These are phyloP conservation scores for Albugo laibachii DNA, from an alignment of 352 stramenopile species.

Conservation along the genomic window DNA sequence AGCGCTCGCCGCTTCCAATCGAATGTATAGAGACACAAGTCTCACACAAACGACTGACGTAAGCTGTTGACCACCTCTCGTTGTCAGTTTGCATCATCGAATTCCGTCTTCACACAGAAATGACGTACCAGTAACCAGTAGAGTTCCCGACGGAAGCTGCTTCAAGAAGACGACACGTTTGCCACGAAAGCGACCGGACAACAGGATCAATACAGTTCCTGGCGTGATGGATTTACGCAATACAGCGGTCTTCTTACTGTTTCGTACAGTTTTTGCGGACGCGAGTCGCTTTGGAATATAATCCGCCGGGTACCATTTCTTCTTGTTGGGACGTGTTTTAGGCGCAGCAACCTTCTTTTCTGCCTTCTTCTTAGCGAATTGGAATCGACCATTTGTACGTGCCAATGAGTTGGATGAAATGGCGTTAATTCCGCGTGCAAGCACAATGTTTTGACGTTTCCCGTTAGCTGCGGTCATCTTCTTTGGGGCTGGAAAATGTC, in stretches of 20 bases:
- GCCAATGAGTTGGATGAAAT: slow-evolving; percentile 42
- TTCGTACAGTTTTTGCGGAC: slow-evolving; percentile 56
- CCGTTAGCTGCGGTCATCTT: neutral
- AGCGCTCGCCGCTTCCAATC: no score
- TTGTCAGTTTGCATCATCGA: neutral
- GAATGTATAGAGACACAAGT: no score
- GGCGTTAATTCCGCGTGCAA: slow-evolving; percentile 61
- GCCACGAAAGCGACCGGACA: slow-evolving; percentile 94
- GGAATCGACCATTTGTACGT: slow-evolving; percentile 36
- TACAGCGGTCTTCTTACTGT: slow-evolving; percentile 82
- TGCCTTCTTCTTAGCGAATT: slow-evolving; percentile 5
- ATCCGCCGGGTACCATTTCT: slow-evolving; percentile 40
- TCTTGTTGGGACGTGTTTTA: slow-evolving; percentile 5
- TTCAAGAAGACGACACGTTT: slow-evolving; percentile 99
- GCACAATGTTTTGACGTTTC: slow-evolving; percentile 42
- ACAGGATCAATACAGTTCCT: slow-evolving; percentile 95
- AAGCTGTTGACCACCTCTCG: no score
- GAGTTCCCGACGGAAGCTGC: slow-evolving; percentile 85
- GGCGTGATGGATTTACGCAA: slow-evolving; percentile 92
- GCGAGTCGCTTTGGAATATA: slow-evolving; percentile 54
- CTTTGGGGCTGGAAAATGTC: no score
- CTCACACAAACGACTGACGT: no score
- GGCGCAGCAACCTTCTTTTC: slow-evolving; percentile 8
- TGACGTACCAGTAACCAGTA: slow-evolving; percentile 79
- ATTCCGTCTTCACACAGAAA: neutral